Conservation (phyloP, 78 protist species). For the Salpingoeca rosetta region DNA sequence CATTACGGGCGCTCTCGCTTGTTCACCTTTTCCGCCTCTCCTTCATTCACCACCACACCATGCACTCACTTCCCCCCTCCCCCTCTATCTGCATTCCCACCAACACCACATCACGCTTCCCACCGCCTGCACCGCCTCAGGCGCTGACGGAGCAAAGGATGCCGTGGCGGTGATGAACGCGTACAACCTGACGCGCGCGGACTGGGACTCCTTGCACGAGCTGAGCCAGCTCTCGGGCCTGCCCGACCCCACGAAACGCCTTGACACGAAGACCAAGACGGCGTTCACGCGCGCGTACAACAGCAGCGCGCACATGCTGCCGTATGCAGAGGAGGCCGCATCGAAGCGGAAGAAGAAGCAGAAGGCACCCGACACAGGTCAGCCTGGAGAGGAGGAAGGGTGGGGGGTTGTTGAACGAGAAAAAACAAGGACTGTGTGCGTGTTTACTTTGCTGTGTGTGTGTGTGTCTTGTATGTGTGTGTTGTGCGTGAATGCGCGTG, state of each 20-base stretch:
- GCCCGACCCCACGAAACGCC: too few relatives aligned
- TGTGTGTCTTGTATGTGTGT: too few relatives aligned
- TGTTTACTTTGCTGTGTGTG: too few relatives aligned
- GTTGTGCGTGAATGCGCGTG: too few relatives aligned
- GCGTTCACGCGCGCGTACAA: conserved; percentile 1
- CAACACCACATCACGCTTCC: too few relatives aligned
- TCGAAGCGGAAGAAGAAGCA: background rate
- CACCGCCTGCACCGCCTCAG: too few relatives aligned
- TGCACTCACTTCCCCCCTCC: background rate
- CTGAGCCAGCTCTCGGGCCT: background rate
- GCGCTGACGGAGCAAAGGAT: background rate
- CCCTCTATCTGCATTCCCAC: background rate
- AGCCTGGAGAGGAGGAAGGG: too few relatives aligned
- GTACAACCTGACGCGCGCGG: background rate
- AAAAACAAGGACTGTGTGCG: too few relatives aligned
- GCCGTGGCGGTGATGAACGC: background rate
- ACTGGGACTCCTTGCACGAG: background rate
- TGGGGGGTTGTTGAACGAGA: too few relatives aligned
- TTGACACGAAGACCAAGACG: too few relatives aligned
- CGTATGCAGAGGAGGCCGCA: background rate
- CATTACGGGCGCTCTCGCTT: too few relatives aligned
- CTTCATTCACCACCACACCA: background rate
- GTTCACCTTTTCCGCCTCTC: background rate
- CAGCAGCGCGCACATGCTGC: background rate
- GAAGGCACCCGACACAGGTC: too few relatives aligned